phyloP scores from a whole-genome alignment of 305 asterid species.

The Coffea humblotiana region DNA sequence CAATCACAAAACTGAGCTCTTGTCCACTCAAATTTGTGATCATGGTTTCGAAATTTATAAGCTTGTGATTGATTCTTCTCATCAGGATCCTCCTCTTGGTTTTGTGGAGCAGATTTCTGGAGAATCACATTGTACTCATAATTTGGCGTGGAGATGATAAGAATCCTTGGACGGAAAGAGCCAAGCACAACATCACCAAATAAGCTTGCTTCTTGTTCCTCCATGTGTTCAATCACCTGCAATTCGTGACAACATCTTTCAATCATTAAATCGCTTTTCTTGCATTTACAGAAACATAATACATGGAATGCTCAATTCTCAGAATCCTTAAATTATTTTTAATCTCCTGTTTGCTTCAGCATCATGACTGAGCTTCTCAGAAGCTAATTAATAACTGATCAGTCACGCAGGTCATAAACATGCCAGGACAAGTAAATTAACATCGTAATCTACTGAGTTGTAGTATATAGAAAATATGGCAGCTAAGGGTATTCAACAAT shows the following conservation, averaged over 20 bases:
- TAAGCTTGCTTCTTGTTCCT: constrained; percentile 74
- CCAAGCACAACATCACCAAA: constrained; percentile 76
- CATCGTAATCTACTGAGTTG: background rate
- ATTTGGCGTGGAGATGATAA: constrained; percentile 87
- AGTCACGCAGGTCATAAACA: background rate
- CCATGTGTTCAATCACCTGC: constrained; percentile 96
- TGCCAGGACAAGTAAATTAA: background rate
- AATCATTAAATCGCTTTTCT: background rate
- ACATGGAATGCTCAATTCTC: background rate
- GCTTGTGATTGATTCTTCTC: constrained; percentile 50
- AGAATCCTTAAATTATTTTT: background rate
- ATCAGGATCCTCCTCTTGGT: constrained; percentile 65
- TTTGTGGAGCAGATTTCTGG: constrained; percentile 58
- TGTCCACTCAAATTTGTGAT: constrained; percentile 97
- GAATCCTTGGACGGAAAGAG: constrained; percentile 69
- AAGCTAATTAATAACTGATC: background rate
- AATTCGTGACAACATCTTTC: constrained; percentile 11
- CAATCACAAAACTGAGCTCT: constrained; percentile 71
- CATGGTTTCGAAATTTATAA: constrained; percentile 82
- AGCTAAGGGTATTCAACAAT: background rate
- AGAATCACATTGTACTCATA: constrained; percentile 88
- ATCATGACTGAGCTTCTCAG: background rate
- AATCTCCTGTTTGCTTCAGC: background rate
- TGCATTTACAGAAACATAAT: background rate
- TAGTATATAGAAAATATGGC: no score